A percentile compares a stretch with the other conserved stretches of the same genome.
These are phyloP conservation scores for Linderniella brevidens DNA, from an alignment of 257 asterid species.

Conservation along the genomic window DNA sequence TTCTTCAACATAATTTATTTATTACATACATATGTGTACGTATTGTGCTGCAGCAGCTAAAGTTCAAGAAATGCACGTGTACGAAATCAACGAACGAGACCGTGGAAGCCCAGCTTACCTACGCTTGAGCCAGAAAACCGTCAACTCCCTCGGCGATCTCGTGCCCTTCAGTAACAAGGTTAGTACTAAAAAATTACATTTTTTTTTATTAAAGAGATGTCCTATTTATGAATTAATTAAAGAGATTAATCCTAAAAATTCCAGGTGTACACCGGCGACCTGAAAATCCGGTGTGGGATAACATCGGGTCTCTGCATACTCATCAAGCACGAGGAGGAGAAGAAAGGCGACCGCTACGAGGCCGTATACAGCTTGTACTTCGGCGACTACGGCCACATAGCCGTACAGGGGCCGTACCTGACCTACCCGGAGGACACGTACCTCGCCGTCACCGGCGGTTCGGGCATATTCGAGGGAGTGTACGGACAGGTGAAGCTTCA, in stretches of 20 bases:
- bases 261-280: slow-evolving; percentile 73
- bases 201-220: too few species aligned
- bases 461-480: slow-evolving; percentile 82
- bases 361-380: slow-evolving; percentile 82
- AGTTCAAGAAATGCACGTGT: slow-evolving; percentile 63
- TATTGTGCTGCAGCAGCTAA: slow-evolving; percentile 5
- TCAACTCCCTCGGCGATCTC: slow-evolving; percentile 82
- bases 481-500: slow-evolving; percentile 86
- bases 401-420: slow-evolving; percentile 78
- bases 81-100: slow-evolving; percentile 86
- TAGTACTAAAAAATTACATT: too few species aligned
- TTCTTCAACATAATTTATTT: too few species aligned
- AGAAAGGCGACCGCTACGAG: slow-evolving; percentile 84
- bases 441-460: slow-evolving; percentile 90
- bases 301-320: slow-evolving; percentile 74
- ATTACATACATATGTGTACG: too few species aligned
- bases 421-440: slow-evolving; percentile 60
- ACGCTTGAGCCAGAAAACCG: slow-evolving; percentile 65
- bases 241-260: too few species aligned
- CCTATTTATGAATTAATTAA: too few species aligned
- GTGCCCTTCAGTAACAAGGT: slow-evolving; percentile 96
- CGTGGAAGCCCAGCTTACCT: slow-evolving; percentile 98
- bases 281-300: slow-evolving; percentile 69
- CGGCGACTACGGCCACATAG: slow-evolving; percentile 87
- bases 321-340: slow-evolving; percentile 76